Evolutionary conservation across 306 rosid genomes (phyloP).

Genomic region (Quillaja saponaria): DNA sequence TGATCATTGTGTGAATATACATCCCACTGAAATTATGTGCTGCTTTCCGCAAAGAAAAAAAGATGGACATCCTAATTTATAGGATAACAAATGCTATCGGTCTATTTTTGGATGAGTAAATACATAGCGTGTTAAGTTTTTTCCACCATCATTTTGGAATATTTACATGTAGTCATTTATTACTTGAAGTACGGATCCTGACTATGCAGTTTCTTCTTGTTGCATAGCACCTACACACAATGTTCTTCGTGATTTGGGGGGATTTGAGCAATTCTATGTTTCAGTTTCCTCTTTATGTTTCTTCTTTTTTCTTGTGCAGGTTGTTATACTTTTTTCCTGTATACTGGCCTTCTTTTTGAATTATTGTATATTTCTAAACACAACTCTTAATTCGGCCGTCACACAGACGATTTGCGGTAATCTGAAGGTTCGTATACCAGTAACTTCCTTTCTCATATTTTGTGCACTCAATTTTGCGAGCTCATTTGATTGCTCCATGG

Average conservation of each 20-base stretch:
- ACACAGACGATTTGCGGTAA: slow-evolving; percentile 95
- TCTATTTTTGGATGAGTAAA: too few species aligned
- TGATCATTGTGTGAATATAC: too few species aligned
- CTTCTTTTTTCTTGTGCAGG: slow-evolving; percentile 43
- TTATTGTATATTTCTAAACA: slow-evolving; percentile 83
- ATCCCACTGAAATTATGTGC: too few species aligned
- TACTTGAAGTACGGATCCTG: neutral
- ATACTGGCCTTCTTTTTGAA: slow-evolving; percentile 90
- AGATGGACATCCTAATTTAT: too few species aligned
- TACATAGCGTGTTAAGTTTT: too few species aligned
- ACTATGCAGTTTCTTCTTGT: neutral
- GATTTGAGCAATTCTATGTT: too few species aligned
- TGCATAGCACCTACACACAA: too few species aligned
- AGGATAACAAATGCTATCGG: too few species aligned
- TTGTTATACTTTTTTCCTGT: slow-evolving; percentile 79
- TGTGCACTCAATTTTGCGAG: slow-evolving; percentile 3
- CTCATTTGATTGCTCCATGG: neutral
- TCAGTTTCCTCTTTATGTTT: slow-evolving; percentile 12
- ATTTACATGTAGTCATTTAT: too few species aligned
- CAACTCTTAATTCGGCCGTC: slow-evolving; percentile 89
- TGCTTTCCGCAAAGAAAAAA: too few species aligned
- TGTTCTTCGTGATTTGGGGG: too few species aligned
- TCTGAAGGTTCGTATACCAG: slow-evolving; percentile 67
- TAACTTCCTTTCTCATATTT: slow-evolving; percentile 20
- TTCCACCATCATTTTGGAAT: too few species aligned